Percentiles rank a stretch among this genome's conserved stretches.
phyloP scores from a whole-genome alignment of 371 early-diverging fungal genomes.

The Paraphysoderma sedebokerense region DNA sequence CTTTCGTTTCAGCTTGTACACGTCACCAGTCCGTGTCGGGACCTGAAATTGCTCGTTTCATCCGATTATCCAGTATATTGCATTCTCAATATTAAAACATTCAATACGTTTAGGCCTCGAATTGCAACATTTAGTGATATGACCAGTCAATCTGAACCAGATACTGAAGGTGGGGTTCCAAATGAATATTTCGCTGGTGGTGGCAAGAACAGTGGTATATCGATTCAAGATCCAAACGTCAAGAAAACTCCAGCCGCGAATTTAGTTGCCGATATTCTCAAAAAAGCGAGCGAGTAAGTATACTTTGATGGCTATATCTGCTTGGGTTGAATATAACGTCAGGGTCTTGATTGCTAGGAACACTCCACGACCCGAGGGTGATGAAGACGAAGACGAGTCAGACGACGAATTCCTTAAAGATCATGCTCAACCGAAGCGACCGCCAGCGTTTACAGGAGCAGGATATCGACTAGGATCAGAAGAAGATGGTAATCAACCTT shows the following conservation, averaged over 20 bases:
- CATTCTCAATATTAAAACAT: not conserved
- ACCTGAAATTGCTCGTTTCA: no score
- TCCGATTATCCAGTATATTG: no score
- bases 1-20: not conserved
- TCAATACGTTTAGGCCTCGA: not conserved
- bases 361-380: not conserved
- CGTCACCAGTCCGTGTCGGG: no score
- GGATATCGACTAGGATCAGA: slow-evolving; percentile 4
- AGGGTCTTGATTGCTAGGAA: not conserved
- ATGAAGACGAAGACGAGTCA: slow-evolving; percentile 2
- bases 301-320: not conserved
- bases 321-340: not conserved
- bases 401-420: slow-evolving; percentile 8
- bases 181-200: slow-evolving; percentile 2
- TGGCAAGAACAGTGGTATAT: slow-evolving; percentile 24
- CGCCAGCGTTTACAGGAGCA: slow-evolving; percentile 32
- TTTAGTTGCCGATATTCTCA: slow-evolving; percentile 56
- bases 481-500: not conserved
- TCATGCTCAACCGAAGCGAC: slow-evolving; percentile 15
- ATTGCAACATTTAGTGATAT: not conserved
- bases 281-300: slow-evolving; percentile 56
- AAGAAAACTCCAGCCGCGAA: slow-evolving; percentile 31
- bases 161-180: not conserved
- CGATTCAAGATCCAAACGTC: slow-evolving; percentile 42
- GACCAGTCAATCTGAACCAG: not conserved